These are phyloP conservation scores for Hordeum pubiflorum DNA, from an alignment of 202 grass and related monocot genomes.

Conservation along the genomic window DNA sequence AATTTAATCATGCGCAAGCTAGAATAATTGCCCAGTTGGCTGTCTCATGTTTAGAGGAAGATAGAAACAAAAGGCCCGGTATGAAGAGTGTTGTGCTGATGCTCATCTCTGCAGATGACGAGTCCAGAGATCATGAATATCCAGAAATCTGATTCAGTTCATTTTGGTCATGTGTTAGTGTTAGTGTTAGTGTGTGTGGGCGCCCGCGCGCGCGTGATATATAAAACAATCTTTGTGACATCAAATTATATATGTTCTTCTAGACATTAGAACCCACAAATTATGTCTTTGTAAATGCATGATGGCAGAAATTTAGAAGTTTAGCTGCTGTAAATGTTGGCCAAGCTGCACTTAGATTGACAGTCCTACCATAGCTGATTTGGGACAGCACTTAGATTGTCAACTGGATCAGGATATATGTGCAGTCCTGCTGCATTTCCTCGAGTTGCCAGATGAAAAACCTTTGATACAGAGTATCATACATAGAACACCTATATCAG, in stretches of 20 bases:
- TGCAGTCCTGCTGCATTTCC: constrained; percentile 3
- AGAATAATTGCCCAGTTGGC: constrained; percentile 8
- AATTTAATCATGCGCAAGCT: constrained; percentile 29
- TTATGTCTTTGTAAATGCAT: neutral
- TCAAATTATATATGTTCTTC: neutral
- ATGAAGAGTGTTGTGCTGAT: constrained; percentile 34
- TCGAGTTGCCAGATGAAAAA: neutral
- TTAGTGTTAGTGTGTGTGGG: neutral
- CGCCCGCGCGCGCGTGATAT: too few species aligned
- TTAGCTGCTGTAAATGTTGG: neutral
- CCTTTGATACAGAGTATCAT: neutral
- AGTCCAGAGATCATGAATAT: neutral
- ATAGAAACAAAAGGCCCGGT: constrained; percentile 22
- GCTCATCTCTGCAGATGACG: constrained; percentile 27
- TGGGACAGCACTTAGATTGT: neutral
- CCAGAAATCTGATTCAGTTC: neutral
- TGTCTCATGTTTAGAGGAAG: constrained; percentile 37
- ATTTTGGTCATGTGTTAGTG: neutral
- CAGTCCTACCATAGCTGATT: neutral
- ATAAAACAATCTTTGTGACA: neutral
- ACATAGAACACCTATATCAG: neutral
- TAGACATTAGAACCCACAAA: neutral
- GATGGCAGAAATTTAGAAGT: neutral
- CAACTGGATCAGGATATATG: neutral
- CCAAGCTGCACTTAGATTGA: neutral